Evolutionary conservation across 805 yeast genomes (phyloP), one percentile per base, ranked within the genome.

Genomic region (Maudiozyma barnettii): DNA sequence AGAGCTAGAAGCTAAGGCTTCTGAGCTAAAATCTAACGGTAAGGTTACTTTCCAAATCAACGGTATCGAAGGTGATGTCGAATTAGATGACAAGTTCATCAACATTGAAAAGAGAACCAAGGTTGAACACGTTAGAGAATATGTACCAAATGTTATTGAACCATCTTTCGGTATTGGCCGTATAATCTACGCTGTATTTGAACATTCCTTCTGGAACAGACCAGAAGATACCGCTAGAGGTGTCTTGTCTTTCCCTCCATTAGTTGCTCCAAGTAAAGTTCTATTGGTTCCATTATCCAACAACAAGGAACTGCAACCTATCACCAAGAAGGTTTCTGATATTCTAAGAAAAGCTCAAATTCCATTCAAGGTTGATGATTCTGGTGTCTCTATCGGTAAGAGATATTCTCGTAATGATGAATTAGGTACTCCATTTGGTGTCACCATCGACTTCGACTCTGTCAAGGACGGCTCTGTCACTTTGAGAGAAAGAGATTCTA

Each of bases 101-200:
- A 74, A 74, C 54, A 88, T 93, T 63, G 86, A 77, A 58, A 80
- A 84, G 73, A 82, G 78, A 65, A 80, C 83, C 47, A 82, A 80
- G 63, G 82, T 83, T 44, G 95, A 88, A 71, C 96, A 90, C 67
- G 76, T 93, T 49, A 86, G 98, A 65, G 99, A 95, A 72, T 93
- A 72, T 72, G 86, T 87, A 55, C 99, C 99, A 52, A 89, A 86
- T 65, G 99, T 93, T 51, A 93, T 93, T 61, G 99, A 93, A 73
- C 99, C 99, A 52, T 93, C 99, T 6, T 93, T 93, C 63, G 99
- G 99, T 78, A 84, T 93, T 65, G 99, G 99, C 51, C 90, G 99
- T 74, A 88, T 95, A 67, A 74, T 93, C 55, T 93, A 93, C 73
- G 78, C 95, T 37, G 69, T 91, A 56, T 85, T 90, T 61, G 99